Evolutionary conservation across 2,329 filamentous ascomycete genomes (phyloP).

Genomic region (Fusarium illudens): DNA sequence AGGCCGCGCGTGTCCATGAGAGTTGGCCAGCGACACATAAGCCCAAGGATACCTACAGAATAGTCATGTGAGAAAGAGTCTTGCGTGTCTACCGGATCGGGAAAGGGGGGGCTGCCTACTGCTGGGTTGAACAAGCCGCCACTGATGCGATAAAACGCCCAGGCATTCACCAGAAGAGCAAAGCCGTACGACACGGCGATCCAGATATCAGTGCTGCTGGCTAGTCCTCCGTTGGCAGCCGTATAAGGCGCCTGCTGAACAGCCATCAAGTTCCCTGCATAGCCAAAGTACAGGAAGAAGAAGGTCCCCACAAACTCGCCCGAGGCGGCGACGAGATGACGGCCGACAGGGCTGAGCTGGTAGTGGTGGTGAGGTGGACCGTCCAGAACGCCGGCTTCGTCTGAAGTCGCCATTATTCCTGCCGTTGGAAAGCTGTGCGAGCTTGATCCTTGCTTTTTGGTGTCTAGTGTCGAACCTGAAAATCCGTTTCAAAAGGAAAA

Average conservation of each 20-base stretch:
- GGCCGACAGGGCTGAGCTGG: constrained; percentile 26
- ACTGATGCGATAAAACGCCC: constrained; percentile 62
- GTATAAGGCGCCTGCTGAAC: constrained; percentile 19
- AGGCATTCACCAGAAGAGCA: constrained; percentile 60
- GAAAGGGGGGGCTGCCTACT: background rate
- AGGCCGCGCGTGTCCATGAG: constrained; percentile 26
- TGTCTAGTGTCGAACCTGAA: background rate
- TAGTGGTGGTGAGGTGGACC: background rate
- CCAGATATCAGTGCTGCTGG: constrained; percentile 26
- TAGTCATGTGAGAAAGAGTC: background rate
- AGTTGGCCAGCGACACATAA: constrained; percentile 32
- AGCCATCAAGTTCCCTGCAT: constrained; percentile 36
- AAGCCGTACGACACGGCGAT: constrained; percentile 37
- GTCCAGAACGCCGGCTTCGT: background rate
- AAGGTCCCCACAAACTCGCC: constrained; percentile 35
- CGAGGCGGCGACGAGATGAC: constrained; percentile 34
- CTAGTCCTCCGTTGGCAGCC: constrained; percentile 11
- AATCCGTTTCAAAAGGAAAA: background rate
- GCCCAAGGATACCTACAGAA: constrained; percentile 31
- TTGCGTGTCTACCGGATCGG: fast-evolving
- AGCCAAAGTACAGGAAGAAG: constrained; percentile 38
- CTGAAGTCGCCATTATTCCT: background rate
- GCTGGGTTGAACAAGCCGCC: constrained; percentile 55
- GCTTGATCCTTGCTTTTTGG: background rate
- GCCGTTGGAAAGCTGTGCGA: background rate